phyloP scores from a whole-genome alignment of 106 monocot genomes.

The Ottelia alismoides region DNA sequence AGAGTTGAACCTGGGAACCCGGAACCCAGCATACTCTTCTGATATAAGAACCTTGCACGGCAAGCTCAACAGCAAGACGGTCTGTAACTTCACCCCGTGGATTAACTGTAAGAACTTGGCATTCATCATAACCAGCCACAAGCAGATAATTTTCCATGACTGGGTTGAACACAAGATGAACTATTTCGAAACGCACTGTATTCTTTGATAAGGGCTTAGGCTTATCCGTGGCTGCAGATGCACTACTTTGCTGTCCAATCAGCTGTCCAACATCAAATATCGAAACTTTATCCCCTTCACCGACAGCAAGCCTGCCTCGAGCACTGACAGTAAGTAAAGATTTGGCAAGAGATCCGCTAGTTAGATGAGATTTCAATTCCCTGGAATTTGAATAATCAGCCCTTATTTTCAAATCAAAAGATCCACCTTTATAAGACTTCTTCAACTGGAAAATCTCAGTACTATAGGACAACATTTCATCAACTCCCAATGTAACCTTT shows the following conservation, averaged over 20 bases:
- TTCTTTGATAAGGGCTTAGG: constrained; percentile 85
- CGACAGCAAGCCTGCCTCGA: constrained; percentile 87
- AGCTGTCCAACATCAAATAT: constrained; percentile 96
- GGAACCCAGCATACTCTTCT: constrained; percentile 84
- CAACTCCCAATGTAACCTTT: constrained; percentile 47
- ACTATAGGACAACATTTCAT: constrained; percentile 40
- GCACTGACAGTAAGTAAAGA: constrained; percentile 66
- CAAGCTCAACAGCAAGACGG: constrained; percentile 95
- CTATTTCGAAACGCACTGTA: constrained; percentile 93
- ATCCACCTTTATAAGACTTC: constrained; percentile 90
- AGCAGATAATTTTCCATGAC: constrained; percentile 76
- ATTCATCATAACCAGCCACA: constrained; percentile 89
- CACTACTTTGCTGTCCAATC: constrained; percentile 62
- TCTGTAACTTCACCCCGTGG: constrained; percentile 95
- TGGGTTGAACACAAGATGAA: constrained; percentile 75
- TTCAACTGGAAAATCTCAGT: constrained; percentile 69
- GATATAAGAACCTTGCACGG: constrained; percentile 80
- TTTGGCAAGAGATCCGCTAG: constrained; percentile 65
- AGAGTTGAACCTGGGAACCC: constrained; percentile 90
- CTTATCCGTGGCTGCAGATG: constrained; percentile 77
- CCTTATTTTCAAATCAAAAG: constrained; percentile 85
- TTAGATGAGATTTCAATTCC: constrained; percentile 73
- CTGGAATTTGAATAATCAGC: constrained; percentile 89
- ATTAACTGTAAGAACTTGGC: constrained; percentile 91
- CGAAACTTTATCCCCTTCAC: constrained; percentile 90